Base-by-base conservation (phyloP, 371 early-diverging fungal species). In the Mortierella sp. region DNA sequence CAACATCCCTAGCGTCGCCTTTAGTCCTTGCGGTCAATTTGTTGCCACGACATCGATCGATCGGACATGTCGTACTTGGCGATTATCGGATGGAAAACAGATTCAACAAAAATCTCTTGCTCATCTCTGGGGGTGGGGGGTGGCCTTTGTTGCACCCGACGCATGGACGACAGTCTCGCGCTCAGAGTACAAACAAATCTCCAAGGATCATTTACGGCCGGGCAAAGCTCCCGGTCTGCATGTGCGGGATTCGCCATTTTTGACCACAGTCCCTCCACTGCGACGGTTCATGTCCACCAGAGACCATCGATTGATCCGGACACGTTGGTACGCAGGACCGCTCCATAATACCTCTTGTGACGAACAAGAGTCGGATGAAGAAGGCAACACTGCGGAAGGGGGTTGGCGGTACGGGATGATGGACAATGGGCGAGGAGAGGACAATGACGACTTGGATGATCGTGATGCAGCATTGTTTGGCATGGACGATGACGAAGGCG, bases 1-100 rank as follows among this genome's bases (percentile, higher is more conserved):
- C 64, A 86, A 86, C 53, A 67, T 86, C 21, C 86, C 86, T 0
- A 46, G 60, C 12, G 68, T 86, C 16, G 67, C 79, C 2, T 82
- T 84, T 58, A 78, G 71, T 42, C 53, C 68, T 19, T 81, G 82
- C 19, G 86, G 84, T 16, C 34, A 47, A 6, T 82, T 72, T 53
- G 39, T 83, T 9, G 82, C 78, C 21, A 81, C 81, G 2, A 60
- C 81, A 18, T 83, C 84, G 2, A 79, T 86, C 38, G 84, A 79
- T 39, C 59, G 50, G 1, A 67, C 78, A 24, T 79, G 80, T 54
- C 53, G 71, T 30, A 61, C 70, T 2, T 78, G 80, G 78, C 64
- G 69, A 27, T 24, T 76, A 8, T 59, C 76, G 6, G 68, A 68
- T 58, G 76, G 70, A 13, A 50, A 58, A 2, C 64, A 74, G 51